phyloP scores from a whole-genome alignment of 1,139 yeast genomes.

The Yamadazyma friedrichii region DNA sequence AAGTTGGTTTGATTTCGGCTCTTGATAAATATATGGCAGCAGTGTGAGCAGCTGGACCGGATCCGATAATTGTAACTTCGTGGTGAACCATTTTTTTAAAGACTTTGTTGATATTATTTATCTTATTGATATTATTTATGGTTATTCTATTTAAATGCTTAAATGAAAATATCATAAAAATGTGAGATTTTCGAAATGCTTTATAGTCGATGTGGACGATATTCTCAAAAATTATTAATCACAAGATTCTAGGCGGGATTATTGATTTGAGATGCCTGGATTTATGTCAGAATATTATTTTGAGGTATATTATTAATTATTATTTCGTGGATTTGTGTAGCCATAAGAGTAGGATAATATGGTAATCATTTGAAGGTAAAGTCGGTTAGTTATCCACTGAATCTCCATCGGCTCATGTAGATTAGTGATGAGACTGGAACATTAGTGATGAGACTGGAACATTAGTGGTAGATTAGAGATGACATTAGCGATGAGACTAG shows the following conservation, averaged over 20 bases:
- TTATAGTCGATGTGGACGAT: background rate
- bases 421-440: no score
- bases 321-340: background rate
- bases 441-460: no score
- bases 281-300: no score
- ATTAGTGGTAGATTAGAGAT: no score
- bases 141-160: no score
- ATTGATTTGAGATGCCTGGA: no score
- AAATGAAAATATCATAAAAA: background rate
- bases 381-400: no score
- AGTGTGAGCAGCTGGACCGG: constrained; percentile 99
- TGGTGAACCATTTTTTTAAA: constrained; percentile 69
- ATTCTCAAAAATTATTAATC: constrained; percentile 7
- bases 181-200: background rate
- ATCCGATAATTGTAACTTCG: constrained; percentile 89
- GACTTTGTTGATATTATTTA: background rate
- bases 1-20: constrained; percentile 91
- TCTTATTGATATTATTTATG: background rate
- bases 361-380: no score
- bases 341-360: no score
- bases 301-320: no score
- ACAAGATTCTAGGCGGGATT: constrained; percentile 7
- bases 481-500: no score
- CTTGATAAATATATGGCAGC: constrained; percentile 96
- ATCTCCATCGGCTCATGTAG: no score